Evolutionary conservation across 495 filamentous ascomycete species (phyloP).

Genomic region (Daldinia caldariorum): DNA sequence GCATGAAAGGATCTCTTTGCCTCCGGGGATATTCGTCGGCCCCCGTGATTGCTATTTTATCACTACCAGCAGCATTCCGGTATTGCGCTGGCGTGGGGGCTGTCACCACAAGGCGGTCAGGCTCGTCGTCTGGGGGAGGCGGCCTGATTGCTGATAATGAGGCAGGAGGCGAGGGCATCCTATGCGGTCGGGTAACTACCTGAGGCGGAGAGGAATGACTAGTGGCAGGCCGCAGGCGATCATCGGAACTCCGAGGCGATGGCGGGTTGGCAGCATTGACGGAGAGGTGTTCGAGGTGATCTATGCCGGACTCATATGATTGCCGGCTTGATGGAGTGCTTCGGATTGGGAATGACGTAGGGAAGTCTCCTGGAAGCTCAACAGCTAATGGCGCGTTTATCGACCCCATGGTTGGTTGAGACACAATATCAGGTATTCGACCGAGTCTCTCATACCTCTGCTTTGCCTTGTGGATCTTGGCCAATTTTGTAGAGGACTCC

Average conservation of each 20-base stretch:
- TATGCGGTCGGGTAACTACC: slow-evolving; percentile 46
- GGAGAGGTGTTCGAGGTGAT: slow-evolving; percentile 55
- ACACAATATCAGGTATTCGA: slow-evolving; percentile 45
- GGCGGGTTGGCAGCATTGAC: slow-evolving; percentile 47
- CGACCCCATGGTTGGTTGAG: slow-evolving; percentile 47
- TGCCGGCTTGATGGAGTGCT: slow-evolving; percentile 52
- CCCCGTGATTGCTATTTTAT: slow-evolving; percentile 70
- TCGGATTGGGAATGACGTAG: slow-evolving; percentile 43
- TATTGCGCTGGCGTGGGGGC: slow-evolving; percentile 65
- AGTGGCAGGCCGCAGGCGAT: slow-evolving; percentile 45
- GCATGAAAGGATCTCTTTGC: slow-evolving; percentile 37
- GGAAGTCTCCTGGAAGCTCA: slow-evolving; percentile 60
- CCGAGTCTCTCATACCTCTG: slow-evolving; percentile 53
- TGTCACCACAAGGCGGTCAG: slow-evolving; percentile 59
- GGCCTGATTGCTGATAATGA: slow-evolving; percentile 30
- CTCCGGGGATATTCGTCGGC: slow-evolving; percentile 67
- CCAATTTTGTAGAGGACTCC: slow-evolving; percentile 81
- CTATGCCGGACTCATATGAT: slow-evolving; percentile 60
- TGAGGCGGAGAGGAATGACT: slow-evolving; percentile 49
- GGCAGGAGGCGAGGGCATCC: slow-evolving; percentile 48
- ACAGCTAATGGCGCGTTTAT: slow-evolving; percentile 55
- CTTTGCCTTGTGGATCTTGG: slow-evolving; percentile 78
- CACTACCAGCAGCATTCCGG: slow-evolving; percentile 57
- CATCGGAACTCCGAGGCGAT: slow-evolving; percentile 57
- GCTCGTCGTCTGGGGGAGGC: slow-evolving; percentile 53